Base-by-base conservation (phyloP, 2,329 filamentous ascomycete species). In the Colletotrichum eremochloae region DNA sequence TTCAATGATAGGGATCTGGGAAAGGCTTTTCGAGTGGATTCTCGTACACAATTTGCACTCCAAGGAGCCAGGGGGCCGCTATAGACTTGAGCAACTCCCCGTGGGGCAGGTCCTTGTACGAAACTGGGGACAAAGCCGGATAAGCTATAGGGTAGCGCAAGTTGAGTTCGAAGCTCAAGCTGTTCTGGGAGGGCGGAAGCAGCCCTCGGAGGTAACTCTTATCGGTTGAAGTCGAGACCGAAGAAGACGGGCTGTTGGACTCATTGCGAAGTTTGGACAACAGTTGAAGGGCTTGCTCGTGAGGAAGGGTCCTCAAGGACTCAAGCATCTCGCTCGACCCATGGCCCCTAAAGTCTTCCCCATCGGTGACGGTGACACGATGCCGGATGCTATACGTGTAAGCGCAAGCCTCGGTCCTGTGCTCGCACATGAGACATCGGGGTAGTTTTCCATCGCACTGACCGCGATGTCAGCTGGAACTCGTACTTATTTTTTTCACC, bases 381-480 rank as follows among this genome's bases (percentile, higher is more conserved):
- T 69, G 69, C 3, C 53, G 29, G 20, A 71, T 56, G 18, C 56
- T 71, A 20, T 71, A 71, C 29, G 68, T 71, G 33, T 71, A 71
- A 20, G 64, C 20, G 42, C 68, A 71, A 12, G 5, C 11, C 1
- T 71, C 63, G 11, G 40, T 3, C 33, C 64, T 46, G 14, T 67
- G 63, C 6, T 67, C 63, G 56, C 68, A 71, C 56, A 71, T 67
- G 24, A 67, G 63, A 33, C 68, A 71, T 29, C 50, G 33, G 8
- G 68, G 68, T 8, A 62, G 63, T 29, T 50, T 31, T 15, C 68
- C 68, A 29, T 71, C 68, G 36, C 68, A 71, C 68, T 71, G 5
- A 0, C 1, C 14, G 0, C 9, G 38, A 53, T 4, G 31, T 60
- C 12, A 67, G 52, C 14, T 20, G 12, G 38, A 5, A n/a, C 18